These are phyloP conservation scores for Mucor circinelloides DNA, from an alignment of 371 early-diverging fungal species.

Conservation along the genomic window DNA sequence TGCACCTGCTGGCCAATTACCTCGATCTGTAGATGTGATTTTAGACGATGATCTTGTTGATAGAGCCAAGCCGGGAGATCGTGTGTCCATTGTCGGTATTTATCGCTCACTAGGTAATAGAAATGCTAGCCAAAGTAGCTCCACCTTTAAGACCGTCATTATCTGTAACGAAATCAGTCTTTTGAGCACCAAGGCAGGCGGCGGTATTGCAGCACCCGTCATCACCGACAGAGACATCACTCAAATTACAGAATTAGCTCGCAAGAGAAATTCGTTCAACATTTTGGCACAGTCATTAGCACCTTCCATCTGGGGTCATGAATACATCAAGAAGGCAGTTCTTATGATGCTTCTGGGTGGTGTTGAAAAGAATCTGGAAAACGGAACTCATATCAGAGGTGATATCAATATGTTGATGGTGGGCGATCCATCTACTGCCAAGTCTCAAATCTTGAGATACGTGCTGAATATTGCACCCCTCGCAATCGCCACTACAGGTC, in stretches of 20 bases:
- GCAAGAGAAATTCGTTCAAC: conserved; percentile 77
- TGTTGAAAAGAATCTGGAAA: conserved; percentile 91
- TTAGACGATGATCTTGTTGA: conserved; percentile 98
- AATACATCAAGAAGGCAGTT: conserved; percentile 96
- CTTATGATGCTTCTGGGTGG: conserved; percentile 95
- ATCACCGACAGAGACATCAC: conserved; percentile 83
- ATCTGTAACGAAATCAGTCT: conserved; percentile 90
- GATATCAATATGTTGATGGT: conserved; percentile 97
- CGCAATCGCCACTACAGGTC: conserved; percentile 95
- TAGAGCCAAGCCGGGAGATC: conserved; percentile 97
- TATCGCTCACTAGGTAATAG: conserved; percentile 89
- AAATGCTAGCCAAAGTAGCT: conserved; percentile 75
- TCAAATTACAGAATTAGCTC: conserved; percentile 80
- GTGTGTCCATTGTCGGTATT: conserved; percentile 95
- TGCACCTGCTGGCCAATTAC: conserved; percentile 97
- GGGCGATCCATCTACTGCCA: conserved; percentile 98
- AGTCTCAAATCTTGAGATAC: conserved; percentile 93
- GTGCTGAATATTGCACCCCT: conserved; percentile 90
- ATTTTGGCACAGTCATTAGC: conserved; percentile 90
- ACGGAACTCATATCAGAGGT: conserved; percentile 96
- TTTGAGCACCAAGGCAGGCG: conserved; percentile 77
- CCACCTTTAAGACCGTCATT: conserved; percentile 90
- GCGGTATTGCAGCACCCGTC: conserved; percentile 58
- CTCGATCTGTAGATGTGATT: conserved; percentile 96
- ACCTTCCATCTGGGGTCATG: conserved; percentile 98